A percentile compares a stretch with the other conserved stretches of the same genome.
These are phyloP conservation scores for Parafenestella ontariensis DNA, from an alignment of 2,329 filamentous ascomycete species.

Conservation along the genomic window DNA sequence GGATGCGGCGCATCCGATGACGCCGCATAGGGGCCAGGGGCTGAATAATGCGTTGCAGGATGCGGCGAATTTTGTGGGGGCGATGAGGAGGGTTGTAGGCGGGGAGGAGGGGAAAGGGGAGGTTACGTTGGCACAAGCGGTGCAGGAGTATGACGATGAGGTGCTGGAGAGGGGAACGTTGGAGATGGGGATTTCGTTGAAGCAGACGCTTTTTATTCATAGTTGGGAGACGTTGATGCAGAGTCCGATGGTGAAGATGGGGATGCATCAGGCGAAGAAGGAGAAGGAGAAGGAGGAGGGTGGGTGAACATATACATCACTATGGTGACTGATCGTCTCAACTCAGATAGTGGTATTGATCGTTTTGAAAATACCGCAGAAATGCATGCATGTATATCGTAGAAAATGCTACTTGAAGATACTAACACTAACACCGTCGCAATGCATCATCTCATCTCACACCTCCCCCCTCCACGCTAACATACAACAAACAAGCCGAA, in stretches of 20 bases:
- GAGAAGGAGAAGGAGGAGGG: not conserved
- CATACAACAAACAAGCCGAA: not conserved
- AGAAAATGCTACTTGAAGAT: too few relatives aligned
- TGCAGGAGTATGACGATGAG: constrained; percentile 44
- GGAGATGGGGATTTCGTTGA: constrained; percentile 53
- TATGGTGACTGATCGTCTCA: not conserved
- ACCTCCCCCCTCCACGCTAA: not conserved
- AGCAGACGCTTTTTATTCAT: constrained; percentile 51
- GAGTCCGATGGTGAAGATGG: constrained; percentile 38
- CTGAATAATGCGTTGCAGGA: constrained; percentile 47
- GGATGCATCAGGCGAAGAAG: constrained; percentile 9
- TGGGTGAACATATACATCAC: not conserved
- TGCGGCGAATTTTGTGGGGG: constrained; percentile 29
- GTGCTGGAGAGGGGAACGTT: constrained; percentile 52
- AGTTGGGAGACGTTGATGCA: constrained; percentile 43
- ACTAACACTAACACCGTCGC: not conserved
- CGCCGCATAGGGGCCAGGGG: constrained; percentile 42
- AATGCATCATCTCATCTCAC: not conserved
- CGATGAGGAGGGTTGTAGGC: constrained; percentile 6
- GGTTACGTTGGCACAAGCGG: constrained; percentile 20
- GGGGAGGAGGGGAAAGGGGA: not conserved
- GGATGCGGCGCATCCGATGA: constrained; percentile 51
- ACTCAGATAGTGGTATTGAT: not conserved
- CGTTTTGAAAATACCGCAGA: not conserved
- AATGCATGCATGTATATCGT: not conserved